Base-by-base conservation (phyloP, 768 basidiomycete species). In the Lentinula sp. region DNA sequence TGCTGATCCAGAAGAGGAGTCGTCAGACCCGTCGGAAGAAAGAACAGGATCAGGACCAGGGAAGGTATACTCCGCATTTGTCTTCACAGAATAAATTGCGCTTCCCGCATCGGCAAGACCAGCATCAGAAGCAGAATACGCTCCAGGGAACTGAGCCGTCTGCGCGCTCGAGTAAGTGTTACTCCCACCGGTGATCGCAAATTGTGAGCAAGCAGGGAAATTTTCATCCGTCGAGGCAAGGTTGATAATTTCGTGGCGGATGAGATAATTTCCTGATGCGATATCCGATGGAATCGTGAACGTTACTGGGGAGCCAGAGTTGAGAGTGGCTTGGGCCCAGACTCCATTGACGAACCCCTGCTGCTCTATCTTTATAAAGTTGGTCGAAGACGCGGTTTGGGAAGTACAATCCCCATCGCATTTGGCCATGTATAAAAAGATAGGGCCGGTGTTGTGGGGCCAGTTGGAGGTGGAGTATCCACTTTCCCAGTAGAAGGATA, bases 201-300 rank as follows among this genome's bases (percentile, higher is more conserved):
- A 58, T 16, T 50, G 57, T n/a, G 57, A 46, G 42, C 57, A 58
- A 58, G 57, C 28, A 39, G 57, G 57, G n/a, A 48, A 58, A n/a
- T 48, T 48, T 21, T 58, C 57, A 28, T 58, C 57, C 0, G 57
- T 58, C 5, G 21, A 42, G 15, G 57, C 57, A 16, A 58, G 57
- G 15, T 58, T 58, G 57, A 58, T 58, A 15, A 58, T 15, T 32
- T 58, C 57, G 35, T 58, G 57, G 4, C 57, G 57, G 31, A 58
- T 35, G n/a, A 58, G 43, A 8, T 37, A 58, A 4, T 46, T 46
- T 32, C 57, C 57, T 15, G 57, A 46, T 0, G 31, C 57, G n/a
- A 58, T 23, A 31, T 58, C 57, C 13, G 57, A 58, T 8, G 57
- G 57, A 18, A 58, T 50, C 15, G 57, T 58, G 57, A 58, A 58